Percentiles rank a stretch among this genome's conserved stretches.
Conservation (phyloP, 2,329 filamentous ascomycete genomes). For the Aspergillus luchuensis region DNA sequence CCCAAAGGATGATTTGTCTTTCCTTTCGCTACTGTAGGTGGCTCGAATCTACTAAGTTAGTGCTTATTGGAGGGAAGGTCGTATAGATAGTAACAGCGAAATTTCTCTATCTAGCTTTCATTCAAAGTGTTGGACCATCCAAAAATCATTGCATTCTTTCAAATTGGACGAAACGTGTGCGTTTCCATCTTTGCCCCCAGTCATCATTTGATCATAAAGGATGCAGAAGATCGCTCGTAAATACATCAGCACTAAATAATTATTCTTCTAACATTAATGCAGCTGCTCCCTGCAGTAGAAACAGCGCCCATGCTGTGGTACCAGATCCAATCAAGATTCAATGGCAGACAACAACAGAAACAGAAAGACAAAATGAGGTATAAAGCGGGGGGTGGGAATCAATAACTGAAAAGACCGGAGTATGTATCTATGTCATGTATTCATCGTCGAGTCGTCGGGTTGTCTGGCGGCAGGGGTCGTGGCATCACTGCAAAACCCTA, state of each 20-base stretch:
- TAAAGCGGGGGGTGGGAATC: slow-evolving; percentile 9
- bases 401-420: slow-evolving; percentile 5
- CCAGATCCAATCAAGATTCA: slow-evolving; percentile 2
- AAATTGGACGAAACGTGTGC: background rate
- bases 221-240: slow-evolving; percentile 1
- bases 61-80: too few species aligned
- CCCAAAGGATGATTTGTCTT: too few species aligned
- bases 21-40: too few species aligned
- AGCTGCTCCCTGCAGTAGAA: slow-evolving; percentile 1
- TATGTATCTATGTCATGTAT: slow-evolving; percentile 20
- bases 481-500: slow-evolving; percentile 45
- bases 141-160: background rate
- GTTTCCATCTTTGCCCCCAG: slow-evolving; percentile 2
- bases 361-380: slow-evolving; percentile 12
- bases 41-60: too few species aligned
- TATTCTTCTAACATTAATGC: slow-evolving; percentile 9
- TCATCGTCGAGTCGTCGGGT: slow-evolving; percentile 20
- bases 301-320: background rate
- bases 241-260: slow-evolving; percentile 8
- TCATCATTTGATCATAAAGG: slow-evolving; percentile 9
- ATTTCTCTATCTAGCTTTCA: background rate
- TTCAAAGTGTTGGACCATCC: background rate
- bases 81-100: background rate
- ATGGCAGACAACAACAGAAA: slow-evolving; percentile 10
- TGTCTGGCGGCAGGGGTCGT: slow-evolving; percentile 8